Evolutionary conservation across 306 rosid genomes (phyloP).

Genomic region (Prinsepia uniflora): DNA sequence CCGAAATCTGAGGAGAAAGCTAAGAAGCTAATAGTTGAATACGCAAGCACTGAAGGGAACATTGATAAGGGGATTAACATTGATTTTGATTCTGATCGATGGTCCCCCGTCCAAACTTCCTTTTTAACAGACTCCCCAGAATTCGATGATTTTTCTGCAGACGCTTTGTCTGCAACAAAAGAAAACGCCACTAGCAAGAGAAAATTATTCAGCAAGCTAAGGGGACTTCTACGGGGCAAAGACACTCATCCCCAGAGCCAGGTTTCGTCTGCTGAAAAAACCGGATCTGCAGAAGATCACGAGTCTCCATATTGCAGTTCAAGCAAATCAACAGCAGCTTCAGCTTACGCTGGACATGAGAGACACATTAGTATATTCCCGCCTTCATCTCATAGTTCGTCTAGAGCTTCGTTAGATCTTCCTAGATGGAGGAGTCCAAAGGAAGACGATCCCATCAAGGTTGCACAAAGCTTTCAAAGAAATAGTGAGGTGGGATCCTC

Average conservation of each 20-base stretch:
- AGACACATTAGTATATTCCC: slow-evolving; percentile 30
- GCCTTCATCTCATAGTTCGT: slow-evolving; percentile 29
- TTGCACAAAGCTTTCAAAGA: slow-evolving; percentile 18
- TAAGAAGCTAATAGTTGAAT: slow-evolving; percentile 74
- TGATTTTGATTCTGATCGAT: slow-evolving; percentile 63
- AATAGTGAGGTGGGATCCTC: slow-evolving; percentile 34
- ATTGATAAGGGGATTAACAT: slow-evolving; percentile 32
- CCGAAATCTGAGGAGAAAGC: slow-evolving; percentile 83
- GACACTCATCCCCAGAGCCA: slow-evolving; percentile 30
- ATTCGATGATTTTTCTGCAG: slow-evolving; percentile 46
- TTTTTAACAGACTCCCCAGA: slow-evolving; percentile 52
- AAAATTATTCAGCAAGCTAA: slow-evolving; percentile 54
- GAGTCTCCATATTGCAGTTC: slow-evolving; percentile 35
- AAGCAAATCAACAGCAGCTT: slow-evolving; percentile 28
- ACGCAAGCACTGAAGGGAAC: slow-evolving; percentile 55
- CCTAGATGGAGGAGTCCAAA: slow-evolving; percentile 25
- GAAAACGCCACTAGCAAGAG: slow-evolving; percentile 35
- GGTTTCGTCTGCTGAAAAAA: slow-evolving; percentile 34
- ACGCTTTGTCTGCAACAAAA: slow-evolving; percentile 6
- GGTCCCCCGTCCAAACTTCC: slow-evolving; percentile 73
- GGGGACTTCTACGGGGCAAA: slow-evolving; percentile 53
- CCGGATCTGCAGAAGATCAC: slow-evolving; percentile 28
- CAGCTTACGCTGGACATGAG: slow-evolving; percentile 30
- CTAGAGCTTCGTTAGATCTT: slow-evolving; percentile 41
- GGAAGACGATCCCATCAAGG: slow-evolving; percentile 31